Percentiles rank a stretch among this genome's conserved stretches.
Conservation (phyloP, 257 asterid genomes). For the Osmanthus fragrans region DNA sequence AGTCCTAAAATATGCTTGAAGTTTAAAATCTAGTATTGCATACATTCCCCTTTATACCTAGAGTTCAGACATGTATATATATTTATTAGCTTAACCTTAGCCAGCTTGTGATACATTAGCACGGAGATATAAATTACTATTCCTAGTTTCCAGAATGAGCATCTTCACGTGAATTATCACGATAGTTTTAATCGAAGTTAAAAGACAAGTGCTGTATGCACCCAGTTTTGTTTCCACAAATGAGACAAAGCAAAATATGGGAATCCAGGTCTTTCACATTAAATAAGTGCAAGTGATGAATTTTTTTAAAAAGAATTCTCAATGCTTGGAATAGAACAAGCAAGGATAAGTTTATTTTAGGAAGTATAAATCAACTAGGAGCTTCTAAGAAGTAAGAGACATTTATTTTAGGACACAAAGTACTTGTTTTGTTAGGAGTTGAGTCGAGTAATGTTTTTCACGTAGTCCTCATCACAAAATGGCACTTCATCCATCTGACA, state of each 20-base stretch:
- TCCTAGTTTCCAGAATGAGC: background rate
- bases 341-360: background rate
- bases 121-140: no score
- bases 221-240: background rate
- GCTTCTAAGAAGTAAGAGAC: no score
- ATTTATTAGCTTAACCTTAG: background rate
- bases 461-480: background rate
- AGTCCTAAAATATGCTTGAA: background rate
- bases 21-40: background rate
- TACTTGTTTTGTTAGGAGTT: background rate
- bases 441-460: background rate
- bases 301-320: background rate
- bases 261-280: background rate
- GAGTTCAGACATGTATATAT: background rate
- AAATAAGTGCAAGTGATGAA: background rate
- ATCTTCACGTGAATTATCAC: background rate
- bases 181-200: background rate
- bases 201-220: background rate
- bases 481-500: conserved; percentile 5
- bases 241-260: background rate
- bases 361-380: background rate
- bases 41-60: background rate
- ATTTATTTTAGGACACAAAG: background rate
- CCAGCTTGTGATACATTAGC: background rate
- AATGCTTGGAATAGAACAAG: background rate